Evolutionary conservation across 2,329 filamentous ascomycete species (phyloP).

Genomic region (Fusarium citri): DNA sequence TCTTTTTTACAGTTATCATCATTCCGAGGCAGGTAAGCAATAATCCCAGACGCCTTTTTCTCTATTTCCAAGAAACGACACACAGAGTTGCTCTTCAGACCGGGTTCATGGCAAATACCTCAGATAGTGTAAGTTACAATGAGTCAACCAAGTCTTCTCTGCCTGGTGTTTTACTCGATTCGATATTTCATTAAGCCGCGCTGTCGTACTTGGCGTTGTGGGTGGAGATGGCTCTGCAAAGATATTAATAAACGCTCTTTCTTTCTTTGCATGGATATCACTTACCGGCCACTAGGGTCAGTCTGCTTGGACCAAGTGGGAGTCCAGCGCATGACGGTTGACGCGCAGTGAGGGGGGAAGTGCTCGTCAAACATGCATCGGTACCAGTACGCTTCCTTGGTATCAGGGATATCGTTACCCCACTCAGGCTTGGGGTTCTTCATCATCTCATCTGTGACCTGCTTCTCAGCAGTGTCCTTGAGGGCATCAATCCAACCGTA

Average conservation of each 20-base stretch:
- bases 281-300: constrained; percentile 89
- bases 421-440: constrained; percentile 98
- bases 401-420: constrained; percentile 91
- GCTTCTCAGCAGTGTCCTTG: constrained; percentile 90
- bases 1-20: constrained; percentile 42
- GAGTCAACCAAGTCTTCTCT: constrained; percentile 23
- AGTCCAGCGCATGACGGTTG: constrained; percentile 95
- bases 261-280: constrained; percentile 13
- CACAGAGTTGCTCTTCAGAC: constrained; percentile 51
- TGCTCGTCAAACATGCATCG: constrained; percentile 98
- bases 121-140: constrained; percentile 43
- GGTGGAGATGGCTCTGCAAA: constrained; percentile 75
- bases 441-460: constrained; percentile 97
- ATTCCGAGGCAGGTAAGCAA: constrained; percentile 33
- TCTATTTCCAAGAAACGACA: constrained; percentile 63
- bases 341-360: constrained; percentile 91
- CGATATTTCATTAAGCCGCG: constrained; percentile 51
- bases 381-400: constrained; percentile 99
- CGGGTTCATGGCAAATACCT: constrained; percentile 29
- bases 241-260: constrained; percentile 24
- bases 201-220: constrained; percentile 80
- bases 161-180: constrained; percentile 26
- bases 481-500: constrained; percentile 99
- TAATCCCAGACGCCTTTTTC: constrained; percentile 43
- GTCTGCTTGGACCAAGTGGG: constrained; percentile 97